Evolutionary conservation across 148 eudicot genomes (phyloP).

Genomic region (Rhododendron williamsianum): DNA sequence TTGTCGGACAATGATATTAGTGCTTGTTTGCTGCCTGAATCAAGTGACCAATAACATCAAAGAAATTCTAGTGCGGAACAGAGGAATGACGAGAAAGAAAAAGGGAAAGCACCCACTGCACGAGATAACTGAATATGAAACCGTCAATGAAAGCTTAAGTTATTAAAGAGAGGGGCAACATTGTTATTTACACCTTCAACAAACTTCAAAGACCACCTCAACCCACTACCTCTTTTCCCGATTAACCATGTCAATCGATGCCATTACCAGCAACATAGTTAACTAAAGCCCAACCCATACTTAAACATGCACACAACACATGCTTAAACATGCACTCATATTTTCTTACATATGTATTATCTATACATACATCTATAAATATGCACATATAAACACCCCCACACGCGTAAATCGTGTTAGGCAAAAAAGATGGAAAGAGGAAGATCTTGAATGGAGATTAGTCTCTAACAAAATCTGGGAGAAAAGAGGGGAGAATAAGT

Average conservation of each 20-base stretch:
- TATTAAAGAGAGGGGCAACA: too few species aligned
- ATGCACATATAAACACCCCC: not conserved
- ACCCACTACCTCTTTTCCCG: not conserved
- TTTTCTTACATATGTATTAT: not conserved
- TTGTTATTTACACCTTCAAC: too few species aligned
- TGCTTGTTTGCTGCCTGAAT: conserved; percentile 55
- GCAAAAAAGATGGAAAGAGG: not conserved
- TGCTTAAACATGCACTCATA: not conserved
- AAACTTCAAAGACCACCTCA: not conserved
- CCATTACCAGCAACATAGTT: not conserved
- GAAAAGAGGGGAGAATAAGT: not conserved
- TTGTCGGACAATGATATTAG: conserved; percentile 88
- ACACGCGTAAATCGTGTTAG: not conserved
- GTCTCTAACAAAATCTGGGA: not conserved
- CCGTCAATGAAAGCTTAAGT: not conserved
- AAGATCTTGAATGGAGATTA: not conserved
- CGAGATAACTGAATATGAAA: not conserved
- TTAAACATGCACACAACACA: not conserved
- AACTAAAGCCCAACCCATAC: not conserved
- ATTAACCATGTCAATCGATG: not conserved
- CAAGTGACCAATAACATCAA: not conserved
- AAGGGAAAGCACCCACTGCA: not conserved
- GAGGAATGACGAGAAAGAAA: not conserved
- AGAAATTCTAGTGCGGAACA: not conserved
- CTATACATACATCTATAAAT: not conserved